Evolutionary conservation across 768 basidiomycete species (phyloP).

Genomic region (Boletus insuetus): DNA sequence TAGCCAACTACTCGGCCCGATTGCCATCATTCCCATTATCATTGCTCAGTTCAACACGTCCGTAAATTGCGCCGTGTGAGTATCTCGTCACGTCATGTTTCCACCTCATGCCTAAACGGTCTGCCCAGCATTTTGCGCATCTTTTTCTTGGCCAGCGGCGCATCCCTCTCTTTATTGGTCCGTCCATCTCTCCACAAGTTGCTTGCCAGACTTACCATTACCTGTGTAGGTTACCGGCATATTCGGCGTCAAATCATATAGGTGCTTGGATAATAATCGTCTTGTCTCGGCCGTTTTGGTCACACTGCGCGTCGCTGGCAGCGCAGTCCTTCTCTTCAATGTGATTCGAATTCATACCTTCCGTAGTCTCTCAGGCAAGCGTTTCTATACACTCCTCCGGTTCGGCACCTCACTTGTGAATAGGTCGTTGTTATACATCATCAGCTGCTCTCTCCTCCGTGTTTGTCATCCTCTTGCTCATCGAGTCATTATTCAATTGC

Average conservation of each 20-base stretch:
- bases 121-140: slow-evolving; percentile 36
- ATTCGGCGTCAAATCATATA: slow-evolving; percentile 64
- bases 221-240: slow-evolving; percentile 54
- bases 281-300: slow-evolving; percentile 45
- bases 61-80: neutral
- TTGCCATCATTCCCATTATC: slow-evolving; percentile 43
- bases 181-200: neutral
- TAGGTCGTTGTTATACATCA: slow-evolving; percentile 49
- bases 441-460: slow-evolving; percentile 34
- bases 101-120: neutral
- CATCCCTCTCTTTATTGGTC: slow-evolving; percentile 43
- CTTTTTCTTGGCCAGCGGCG: slow-evolving; percentile 23
- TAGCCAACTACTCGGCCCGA: slow-evolving; percentile 40
- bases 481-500: slow-evolving; percentile 57
- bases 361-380: slow-evolving; percentile 48
- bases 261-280: slow-evolving; percentile 59
- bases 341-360: slow-evolving; percentile 36
- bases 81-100: neutral
- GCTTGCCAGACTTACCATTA: neutral
- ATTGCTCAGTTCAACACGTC: slow-evolving; percentile 42
- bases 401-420: neutral
- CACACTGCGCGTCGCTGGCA: slow-evolving; percentile 42
- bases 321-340: slow-evolving; percentile 43
- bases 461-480: slow-evolving; percentile 47
- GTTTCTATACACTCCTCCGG: neutral